A percentile compares a stretch with the other conserved stretches of the same genome.
Conservation (phyloP, 2,329 filamentous ascomycete species). For the Cryphonectria radicalis region DNA sequence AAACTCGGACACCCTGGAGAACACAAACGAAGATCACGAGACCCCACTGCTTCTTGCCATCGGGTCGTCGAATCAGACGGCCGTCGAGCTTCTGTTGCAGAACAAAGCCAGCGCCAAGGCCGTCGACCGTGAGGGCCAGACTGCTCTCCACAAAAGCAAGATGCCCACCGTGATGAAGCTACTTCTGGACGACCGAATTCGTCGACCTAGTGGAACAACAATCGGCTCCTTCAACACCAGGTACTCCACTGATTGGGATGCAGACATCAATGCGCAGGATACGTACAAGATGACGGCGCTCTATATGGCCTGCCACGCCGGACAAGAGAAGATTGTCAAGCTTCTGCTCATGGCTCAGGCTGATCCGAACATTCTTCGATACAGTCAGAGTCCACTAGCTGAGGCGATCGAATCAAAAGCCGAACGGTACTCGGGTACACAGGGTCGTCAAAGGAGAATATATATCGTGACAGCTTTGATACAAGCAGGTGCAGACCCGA, state of each 20-base stretch:
- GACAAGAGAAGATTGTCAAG: constrained; percentile 6
- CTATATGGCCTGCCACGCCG: constrained; percentile 17
- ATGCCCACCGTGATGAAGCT: neutral
- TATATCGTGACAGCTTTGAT: constrained; percentile 11
- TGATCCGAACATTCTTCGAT: constrained; percentile 9
- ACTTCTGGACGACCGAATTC: constrained; percentile 9
- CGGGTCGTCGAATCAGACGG: neutral
- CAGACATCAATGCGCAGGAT: constrained; percentile 24
- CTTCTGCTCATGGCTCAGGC: constrained; percentile 22
- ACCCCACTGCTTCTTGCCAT: constrained; percentile 21
- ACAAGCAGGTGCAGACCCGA: constrained; percentile 6
- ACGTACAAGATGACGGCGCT: constrained; percentile 15
- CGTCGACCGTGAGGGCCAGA: constrained; percentile 8
- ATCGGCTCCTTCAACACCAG: neutral
- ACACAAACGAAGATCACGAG: constrained; percentile 1
- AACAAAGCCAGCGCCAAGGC: constrained; percentile 16
- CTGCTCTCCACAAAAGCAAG: constrained; percentile 18
- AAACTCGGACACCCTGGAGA: constrained; percentile 17
- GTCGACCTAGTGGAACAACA: constrained; percentile 9
- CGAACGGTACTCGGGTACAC: neutral
- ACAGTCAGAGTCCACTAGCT: constrained; percentile 11
- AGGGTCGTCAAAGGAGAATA: constrained; percentile 4
- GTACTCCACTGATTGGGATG: constrained; percentile 1
- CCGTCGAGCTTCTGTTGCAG: constrained; percentile 11
- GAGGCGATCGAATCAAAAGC: constrained; percentile 18